Evolutionary conservation across 305 asterid genomes (phyloP).

Genomic region (Caryopteris hybrid): DNA sequence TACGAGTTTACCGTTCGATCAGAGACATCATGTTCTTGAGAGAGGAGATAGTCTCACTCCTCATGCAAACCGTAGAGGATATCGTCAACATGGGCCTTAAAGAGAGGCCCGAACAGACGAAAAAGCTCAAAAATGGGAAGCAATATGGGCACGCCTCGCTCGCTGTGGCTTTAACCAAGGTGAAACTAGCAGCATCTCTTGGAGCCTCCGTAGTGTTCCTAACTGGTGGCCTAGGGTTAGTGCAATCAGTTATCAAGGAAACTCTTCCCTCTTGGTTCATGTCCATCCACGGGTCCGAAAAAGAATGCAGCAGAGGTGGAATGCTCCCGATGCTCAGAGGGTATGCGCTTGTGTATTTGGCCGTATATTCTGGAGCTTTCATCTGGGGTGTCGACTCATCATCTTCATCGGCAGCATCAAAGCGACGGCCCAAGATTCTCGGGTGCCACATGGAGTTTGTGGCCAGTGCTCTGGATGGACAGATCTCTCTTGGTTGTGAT

Average conservation of each 20-base stretch:
- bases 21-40: slow-evolving; percentile 84
- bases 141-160: slow-evolving; percentile 56
- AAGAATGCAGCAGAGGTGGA: slow-evolving; percentile 32
- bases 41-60: slow-evolving; percentile 68
- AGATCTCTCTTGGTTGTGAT: slow-evolving; percentile 82
- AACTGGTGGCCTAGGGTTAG: slow-evolving; percentile 80
- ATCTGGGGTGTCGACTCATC: slow-evolving; percentile 76
- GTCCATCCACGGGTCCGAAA: slow-evolving; percentile 49
- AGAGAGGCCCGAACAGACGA: slow-evolving; percentile 29
- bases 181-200: slow-evolving; percentile 80
- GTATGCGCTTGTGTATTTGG: slow-evolving; percentile 76
- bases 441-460: slow-evolving; percentile 76
- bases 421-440: slow-evolving; percentile 61
- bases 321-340: slow-evolving; percentile 67
- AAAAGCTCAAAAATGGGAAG: slow-evolving; percentile 35
- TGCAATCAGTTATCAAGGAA: slow-evolving; percentile 79
- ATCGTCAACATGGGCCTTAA: slow-evolving; percentile 34
- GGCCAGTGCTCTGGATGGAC: slow-evolving; percentile 72
- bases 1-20: slow-evolving; percentile 77
- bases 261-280: slow-evolving; percentile 94
- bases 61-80: slow-evolving; percentile 75
- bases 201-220: slow-evolving; percentile 80
- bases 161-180: slow-evolving; percentile 64
- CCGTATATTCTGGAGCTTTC: slow-evolving; percentile 67
- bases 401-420: slow-evolving; percentile 48